Evolutionary conservation across 2,329 filamentous ascomycete genomes (phyloP).

Genomic region (Cadophora gregata): DNA sequence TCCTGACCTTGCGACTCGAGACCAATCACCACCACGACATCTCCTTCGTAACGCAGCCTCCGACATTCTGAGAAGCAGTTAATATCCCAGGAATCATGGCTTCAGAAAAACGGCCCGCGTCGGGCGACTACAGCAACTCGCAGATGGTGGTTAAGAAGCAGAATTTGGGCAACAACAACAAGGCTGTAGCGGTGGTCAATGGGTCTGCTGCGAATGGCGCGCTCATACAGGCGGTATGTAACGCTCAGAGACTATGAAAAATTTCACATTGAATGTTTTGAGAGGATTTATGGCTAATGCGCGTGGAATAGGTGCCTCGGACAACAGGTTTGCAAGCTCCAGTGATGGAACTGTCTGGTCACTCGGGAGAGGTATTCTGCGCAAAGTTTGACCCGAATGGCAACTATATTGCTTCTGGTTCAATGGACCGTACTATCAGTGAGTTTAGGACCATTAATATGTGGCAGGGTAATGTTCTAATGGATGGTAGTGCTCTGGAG

Average conservation of each 20-base stretch:
- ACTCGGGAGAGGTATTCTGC: slow-evolving; percentile 86
- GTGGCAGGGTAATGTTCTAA: slow-evolving; percentile 33
- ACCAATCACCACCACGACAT: slow-evolving; percentile 11
- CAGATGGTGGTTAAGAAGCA: slow-evolving; percentile 91
- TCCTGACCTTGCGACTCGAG: slow-evolving; percentile 9
- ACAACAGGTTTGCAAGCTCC: slow-evolving; percentile 87
- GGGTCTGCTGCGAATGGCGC: slow-evolving; percentile 63
- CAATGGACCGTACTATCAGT: slow-evolving; percentile 93
- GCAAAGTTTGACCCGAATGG: slow-evolving; percentile 90
- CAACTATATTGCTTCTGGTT: slow-evolving; percentile 88
- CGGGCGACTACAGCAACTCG: slow-evolving; percentile 77
- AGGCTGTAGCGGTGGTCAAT: slow-evolving; percentile 63
- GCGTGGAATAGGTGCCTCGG: slow-evolving; percentile 65
- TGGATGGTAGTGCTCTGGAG: slow-evolving; percentile 79
- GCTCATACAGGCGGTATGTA: slow-evolving; percentile 69
- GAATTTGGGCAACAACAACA: slow-evolving; percentile 62
- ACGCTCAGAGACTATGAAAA: slow-evolving; percentile 11
- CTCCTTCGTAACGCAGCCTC: background rate
- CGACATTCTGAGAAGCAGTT: background rate
- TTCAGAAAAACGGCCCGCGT: slow-evolving; percentile 89
- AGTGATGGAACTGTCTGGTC: slow-evolving; percentile 89
- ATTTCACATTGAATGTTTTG: slow-evolving; percentile 31
- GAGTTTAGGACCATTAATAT: slow-evolving; percentile 44
- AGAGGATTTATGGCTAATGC: slow-evolving; percentile 36
- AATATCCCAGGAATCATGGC: slow-evolving; percentile 64